phyloP scores from a whole-genome alignment of 768 basidiomycete genomes.

The Dioszegia crocea region DNA sequence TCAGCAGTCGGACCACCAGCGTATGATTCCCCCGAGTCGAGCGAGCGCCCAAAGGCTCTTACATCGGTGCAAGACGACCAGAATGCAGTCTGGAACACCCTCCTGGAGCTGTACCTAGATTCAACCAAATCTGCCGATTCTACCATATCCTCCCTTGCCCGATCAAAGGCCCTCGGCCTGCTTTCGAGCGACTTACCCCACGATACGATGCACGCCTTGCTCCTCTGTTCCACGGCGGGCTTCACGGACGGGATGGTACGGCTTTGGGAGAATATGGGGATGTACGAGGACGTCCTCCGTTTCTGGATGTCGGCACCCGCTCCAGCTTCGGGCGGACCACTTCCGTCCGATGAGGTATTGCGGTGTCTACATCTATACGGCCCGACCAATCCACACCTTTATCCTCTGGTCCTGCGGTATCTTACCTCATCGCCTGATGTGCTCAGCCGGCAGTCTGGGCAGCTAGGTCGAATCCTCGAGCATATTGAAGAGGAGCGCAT shows the following conservation, averaged over 20 bases:
- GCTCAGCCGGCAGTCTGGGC: constrained; percentile 64
- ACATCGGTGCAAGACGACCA: constrained; percentile 57
- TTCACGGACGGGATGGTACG: constrained; percentile 82
- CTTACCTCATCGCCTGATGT: constrained; percentile 76
- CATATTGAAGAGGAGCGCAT: constrained; percentile 74
- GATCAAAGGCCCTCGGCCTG: constrained; percentile 68
- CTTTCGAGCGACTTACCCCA: constrained; percentile 63
- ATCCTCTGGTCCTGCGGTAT: constrained; percentile 82
- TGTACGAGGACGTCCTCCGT: constrained; percentile 91
- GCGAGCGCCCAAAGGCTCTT: background rate
- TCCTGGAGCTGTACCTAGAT: constrained; percentile 81
- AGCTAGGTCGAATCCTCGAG: constrained; percentile 68
- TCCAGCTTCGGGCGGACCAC: constrained; percentile 36
- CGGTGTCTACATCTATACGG: constrained; percentile 72
- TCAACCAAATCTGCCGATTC: constrained; percentile 53
- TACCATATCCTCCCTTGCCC: constrained; percentile 39
- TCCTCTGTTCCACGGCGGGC: constrained; percentile 77
- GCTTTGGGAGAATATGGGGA: constrained; percentile 87
- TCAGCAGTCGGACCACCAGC: constrained; percentile 11
- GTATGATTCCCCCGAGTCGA: background rate
- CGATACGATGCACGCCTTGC: constrained; percentile 87
- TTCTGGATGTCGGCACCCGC: constrained; percentile 68
- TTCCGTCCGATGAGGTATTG: constrained; percentile 61
- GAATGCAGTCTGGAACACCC: constrained; percentile 87
- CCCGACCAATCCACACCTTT: constrained; percentile 65